Base-by-base conservation (phyloP, 305 asterid genomes). In the Fraxinus albicans region DNA sequence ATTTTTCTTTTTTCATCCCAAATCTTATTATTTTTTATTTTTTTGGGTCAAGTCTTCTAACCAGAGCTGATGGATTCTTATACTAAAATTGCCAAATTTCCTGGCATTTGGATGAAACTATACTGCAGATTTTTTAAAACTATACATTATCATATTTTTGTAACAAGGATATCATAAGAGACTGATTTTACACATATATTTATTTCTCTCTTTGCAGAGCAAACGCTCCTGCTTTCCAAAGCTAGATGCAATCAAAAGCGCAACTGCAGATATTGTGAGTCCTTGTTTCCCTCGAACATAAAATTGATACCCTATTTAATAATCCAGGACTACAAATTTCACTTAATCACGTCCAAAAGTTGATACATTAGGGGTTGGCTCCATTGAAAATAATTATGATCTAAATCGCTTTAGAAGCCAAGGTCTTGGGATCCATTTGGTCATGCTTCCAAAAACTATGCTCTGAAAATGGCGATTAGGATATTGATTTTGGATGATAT, bases 191-290 rank as follows among this genome's bases (percentile, higher is more conserved):
- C n/a, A 77, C 77, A 17, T 70, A 47, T 36, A 27, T 65, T 7
- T 77, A 34, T 67, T 86, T 77, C 83, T 80, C 69, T 75, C 80
- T 89, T 58, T 82, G 88, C 95, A 96, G 99, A 91, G 94, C 88
- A 91, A 93, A 86, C 92, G 99, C 58, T 31, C 98, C 13, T 92
- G 99, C 90, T 94, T 90, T 83, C 98, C 99, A 3, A 96, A 96
- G 83, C 80, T 94, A 81, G 98, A 93, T 79, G 97, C 97, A 42
- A 92, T 96, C 87, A 93, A 92, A 88, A 91, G 93, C 87, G 99
- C 98, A 33, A 93, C 99, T 15, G 97, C 95, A 69, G 99, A 96
- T 87, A 89, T 96, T 77, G 99, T 96, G 91, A 91, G 99, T 81
- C 82, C 21, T 73, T 1, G 23, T 81, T 73, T 75, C 69, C 63